phyloP scores from a whole-genome alignment of 352 stramenopile genomes.

The Globisporangium abappressorium region DNA sequence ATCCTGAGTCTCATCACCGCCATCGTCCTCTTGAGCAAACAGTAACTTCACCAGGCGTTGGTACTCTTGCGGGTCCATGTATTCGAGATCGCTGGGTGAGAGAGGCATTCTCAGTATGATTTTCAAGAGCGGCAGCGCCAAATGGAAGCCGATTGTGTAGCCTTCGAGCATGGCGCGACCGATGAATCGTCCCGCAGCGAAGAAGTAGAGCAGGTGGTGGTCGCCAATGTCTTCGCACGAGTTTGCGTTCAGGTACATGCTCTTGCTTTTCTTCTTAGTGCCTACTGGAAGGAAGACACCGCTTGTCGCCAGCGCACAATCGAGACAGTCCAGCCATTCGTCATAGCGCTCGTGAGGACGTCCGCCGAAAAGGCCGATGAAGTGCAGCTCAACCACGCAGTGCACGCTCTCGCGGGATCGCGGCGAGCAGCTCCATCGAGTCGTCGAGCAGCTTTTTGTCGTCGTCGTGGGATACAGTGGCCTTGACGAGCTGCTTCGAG shows the following conservation, averaged over 20 bases:
- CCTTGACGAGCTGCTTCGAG: neutral
- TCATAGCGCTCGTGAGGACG: conserved; percentile 65
- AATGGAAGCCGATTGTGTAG: conserved; percentile 87
- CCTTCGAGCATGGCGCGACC: conserved; percentile 60
- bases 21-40: conserved; percentile 13
- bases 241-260: conserved; percentile 35
- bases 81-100: conserved; percentile 87
- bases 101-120: conserved; percentile 91
- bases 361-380: conserved; percentile 55
- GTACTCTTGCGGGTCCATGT: conserved; percentile 24
- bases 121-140: conserved; percentile 93
- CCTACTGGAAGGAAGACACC: conserved; percentile 26
- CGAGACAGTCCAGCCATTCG: conserved; percentile 73
- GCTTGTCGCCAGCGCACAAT: conserved; percentile 22
- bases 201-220: conserved; percentile 21
- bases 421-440: conserved; percentile 25
- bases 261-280: conserved; percentile 33
- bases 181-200: conserved; percentile 48
- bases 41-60: conserved; percentile 22
- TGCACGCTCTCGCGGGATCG: conserved; percentile 27
- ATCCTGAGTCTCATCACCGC: neutral
- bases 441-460: conserved; percentile 4
- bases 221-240: conserved; percentile 9
- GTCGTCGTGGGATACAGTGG: neutral
- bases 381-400: conserved; percentile 46